Conservation (phyloP, 1,284 basidiomycete species). For the Peniophora sp. region DNA sequence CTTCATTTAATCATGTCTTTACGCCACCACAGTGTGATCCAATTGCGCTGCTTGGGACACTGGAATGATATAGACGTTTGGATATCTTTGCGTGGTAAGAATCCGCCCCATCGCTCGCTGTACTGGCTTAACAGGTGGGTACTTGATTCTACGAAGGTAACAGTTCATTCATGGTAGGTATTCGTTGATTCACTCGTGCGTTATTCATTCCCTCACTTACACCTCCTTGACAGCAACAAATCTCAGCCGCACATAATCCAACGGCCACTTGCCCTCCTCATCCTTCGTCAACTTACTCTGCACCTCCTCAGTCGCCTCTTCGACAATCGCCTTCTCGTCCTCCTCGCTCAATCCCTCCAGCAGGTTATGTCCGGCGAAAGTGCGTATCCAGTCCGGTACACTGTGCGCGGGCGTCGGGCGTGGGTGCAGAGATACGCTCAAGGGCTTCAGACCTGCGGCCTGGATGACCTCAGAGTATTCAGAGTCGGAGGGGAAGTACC, state of each 20-base stretch:
- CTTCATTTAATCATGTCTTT: too few relatives aligned
- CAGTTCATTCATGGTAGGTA: too few relatives aligned
- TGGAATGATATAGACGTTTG: too few relatives aligned
- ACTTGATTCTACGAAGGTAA: too few relatives aligned
- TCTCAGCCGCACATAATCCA: constrained; percentile 69
- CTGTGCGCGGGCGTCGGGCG: constrained; percentile 61
- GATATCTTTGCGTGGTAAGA: too few relatives aligned
- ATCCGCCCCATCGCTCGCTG: too few relatives aligned
- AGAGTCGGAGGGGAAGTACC: constrained; percentile 72
- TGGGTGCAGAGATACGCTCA: constrained; percentile 53
- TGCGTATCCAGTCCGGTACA: constrained; percentile 61
- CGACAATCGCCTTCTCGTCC: constrained; percentile 52
- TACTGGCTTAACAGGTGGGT: too few relatives aligned
- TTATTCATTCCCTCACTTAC: background rate
- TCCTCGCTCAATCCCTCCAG: constrained; percentile 41
- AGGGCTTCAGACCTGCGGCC: constrained; percentile 45
- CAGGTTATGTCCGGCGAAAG: constrained; percentile 57
- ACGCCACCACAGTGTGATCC: too few relatives aligned
- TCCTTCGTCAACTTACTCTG: constrained; percentile 51
- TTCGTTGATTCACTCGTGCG: background rate
- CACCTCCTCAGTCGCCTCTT: constrained; percentile 56
- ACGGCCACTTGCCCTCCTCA: constrained; percentile 49
- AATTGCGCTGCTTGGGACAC: too few relatives aligned
- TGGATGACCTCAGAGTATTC: constrained; percentile 62
- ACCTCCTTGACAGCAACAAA: constrained; percentile 30